A percentile compares a stretch with the other conserved stretches of the same genome.
Conservation (phyloP, 225 moss, liverwort and hornwort genomes). For the Marchantia polymorpha region DNA sequence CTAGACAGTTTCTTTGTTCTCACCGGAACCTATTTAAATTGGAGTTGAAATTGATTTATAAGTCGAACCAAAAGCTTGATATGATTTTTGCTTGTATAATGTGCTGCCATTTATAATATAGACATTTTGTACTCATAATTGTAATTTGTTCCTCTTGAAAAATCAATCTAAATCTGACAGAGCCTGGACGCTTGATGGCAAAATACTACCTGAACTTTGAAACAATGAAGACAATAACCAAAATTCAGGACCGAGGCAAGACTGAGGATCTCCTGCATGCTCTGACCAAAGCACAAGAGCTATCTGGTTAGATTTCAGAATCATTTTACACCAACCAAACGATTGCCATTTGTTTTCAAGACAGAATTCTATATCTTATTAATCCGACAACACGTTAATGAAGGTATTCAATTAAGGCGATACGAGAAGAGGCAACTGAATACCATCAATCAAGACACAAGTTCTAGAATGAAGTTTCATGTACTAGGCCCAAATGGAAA, state of each 20-base stretch:
- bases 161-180: too few species aligned
- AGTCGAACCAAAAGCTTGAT: too few species aligned
- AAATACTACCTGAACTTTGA: constrained; percentile 89
- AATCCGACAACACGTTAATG: constrained; percentile 2
- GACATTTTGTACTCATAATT: neutral
- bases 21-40: too few species aligned
- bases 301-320: constrained; percentile 54
- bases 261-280: constrained; percentile 65
- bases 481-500: constrained; percentile 67
- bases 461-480: constrained; percentile 74
- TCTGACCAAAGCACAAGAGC: constrained; percentile 68
- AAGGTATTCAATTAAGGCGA: constrained; percentile 94
- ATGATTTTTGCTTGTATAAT: too few species aligned
- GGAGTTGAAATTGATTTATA: too few species aligned
- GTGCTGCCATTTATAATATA: too few species aligned
- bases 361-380: neutral
- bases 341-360: neutral
- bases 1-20: too few species aligned
- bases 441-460: constrained; percentile 75
- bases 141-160: too few species aligned
- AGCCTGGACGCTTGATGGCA: constrained; percentile 95
- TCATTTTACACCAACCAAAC: neutral
- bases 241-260: constrained; percentile 59
- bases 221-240: constrained; percentile 88
- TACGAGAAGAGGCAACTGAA: constrained; percentile 89